phyloP scores from a whole-genome alignment of 768 basidiomycete species.

The Pulveroboletus sp. region DNA sequence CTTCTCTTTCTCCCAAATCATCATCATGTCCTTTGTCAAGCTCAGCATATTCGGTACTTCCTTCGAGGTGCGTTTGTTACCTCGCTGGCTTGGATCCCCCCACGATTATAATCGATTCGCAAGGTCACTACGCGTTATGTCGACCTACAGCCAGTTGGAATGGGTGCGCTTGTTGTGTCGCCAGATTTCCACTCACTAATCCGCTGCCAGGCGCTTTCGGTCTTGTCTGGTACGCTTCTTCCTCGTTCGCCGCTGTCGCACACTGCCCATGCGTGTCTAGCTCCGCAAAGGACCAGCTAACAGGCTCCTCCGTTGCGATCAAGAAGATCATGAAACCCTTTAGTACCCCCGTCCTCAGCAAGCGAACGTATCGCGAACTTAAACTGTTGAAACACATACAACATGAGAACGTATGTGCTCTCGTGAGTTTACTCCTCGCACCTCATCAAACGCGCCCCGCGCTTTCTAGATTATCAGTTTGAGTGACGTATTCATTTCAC shows the following conservation, averaged over 20 bases:
- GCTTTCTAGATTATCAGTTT: conserved; percentile 87
- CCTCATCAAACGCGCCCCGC: conserved; percentile 3
- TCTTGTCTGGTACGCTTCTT: conserved; percentile 78
- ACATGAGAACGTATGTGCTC: conserved; percentile 84
- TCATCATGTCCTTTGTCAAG: conserved; percentile 88
- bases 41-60: conserved; percentile 98
- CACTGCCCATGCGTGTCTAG: conserved; percentile 39
- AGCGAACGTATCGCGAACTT: conserved; percentile 96
- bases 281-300: conserved; percentile 93
- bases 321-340: conserved; percentile 99
- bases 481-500: conserved; percentile 98
- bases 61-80: conserved; percentile 65
- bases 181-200: conserved; percentile 16
- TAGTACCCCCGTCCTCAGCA: conserved; percentile 96
- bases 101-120: conserved; percentile 18
- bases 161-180: conserved; percentile 63
- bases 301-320: conserved; percentile 91
- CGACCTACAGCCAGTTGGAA: conserved; percentile 98
- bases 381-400: conserved; percentile 98
- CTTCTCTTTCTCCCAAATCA: conserved; percentile 10
- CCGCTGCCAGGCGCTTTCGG: conserved; percentile 76
- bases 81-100: conserved; percentile 14
- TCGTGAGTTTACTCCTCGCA: background rate
- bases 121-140: conserved; percentile 98
- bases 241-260: background rate